phyloP scores from a whole-genome alignment of 2,329 filamentous ascomycete genomes.

The Ceratocystis cacaofunesta region DNA sequence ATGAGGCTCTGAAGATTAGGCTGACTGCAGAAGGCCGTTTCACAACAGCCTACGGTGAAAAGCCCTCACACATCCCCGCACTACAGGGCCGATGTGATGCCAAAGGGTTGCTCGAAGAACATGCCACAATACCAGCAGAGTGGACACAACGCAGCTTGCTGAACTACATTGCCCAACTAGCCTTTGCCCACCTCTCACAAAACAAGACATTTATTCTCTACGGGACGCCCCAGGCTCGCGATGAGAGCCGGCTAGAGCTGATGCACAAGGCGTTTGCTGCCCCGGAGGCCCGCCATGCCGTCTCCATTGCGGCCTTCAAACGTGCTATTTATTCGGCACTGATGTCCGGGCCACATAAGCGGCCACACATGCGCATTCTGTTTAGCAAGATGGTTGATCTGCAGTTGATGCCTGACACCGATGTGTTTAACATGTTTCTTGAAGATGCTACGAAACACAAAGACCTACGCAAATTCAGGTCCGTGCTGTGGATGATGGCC shows the following conservation, averaged over 20 bases:
- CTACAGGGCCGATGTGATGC: constrained; percentile 22
- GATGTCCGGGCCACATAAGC: constrained; percentile 20
- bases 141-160: constrained; percentile 32
- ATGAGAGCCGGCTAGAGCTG: constrained; percentile 27
- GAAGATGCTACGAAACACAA: constrained; percentile 27
- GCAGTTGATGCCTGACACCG: constrained; percentile 31
- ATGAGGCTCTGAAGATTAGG: not conserved
- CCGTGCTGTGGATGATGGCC: constrained; percentile 29
- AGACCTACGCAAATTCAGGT: constrained; percentile 31
- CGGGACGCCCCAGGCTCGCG: constrained; percentile 24
- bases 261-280: constrained; percentile 29
- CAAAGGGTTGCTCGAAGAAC: constrained; percentile 21
- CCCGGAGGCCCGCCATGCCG: constrained; percentile 22
- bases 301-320: constrained; percentile 30
- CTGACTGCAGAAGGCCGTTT: constrained; percentile 9
- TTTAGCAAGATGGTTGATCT: constrained; percentile 26
- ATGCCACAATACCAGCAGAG: constrained; percentile 26
- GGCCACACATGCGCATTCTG: constrained; percentile 23
- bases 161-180: constrained; percentile 30
- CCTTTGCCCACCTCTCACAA: constrained; percentile 25
- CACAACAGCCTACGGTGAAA: constrained; percentile 14
- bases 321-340: constrained; percentile 31
- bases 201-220: constrained; percentile 27
- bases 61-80: constrained; percentile 10
- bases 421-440: constrained; percentile 35